Evolutionary conservation across 768 basidiomycete species (phyloP), one percentile per base, ranked within the genome.

Genomic region (Boletellus ananas): DNA sequence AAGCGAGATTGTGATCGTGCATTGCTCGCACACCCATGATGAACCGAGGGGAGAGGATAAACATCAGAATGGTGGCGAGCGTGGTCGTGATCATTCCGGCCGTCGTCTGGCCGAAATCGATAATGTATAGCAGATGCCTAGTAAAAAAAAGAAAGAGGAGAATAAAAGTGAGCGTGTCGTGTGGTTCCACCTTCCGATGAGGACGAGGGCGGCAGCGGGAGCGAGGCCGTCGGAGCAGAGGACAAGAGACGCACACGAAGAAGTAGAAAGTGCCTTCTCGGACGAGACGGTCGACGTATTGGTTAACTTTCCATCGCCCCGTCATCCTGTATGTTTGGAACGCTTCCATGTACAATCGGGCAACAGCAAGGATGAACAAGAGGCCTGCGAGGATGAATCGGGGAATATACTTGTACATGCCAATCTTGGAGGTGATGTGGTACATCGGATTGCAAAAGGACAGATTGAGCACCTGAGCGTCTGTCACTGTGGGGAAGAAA

Each of bases 261-360:
- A 62, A 63, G 43, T 62, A 62, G 12, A 62, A 2, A 3, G 55
- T 4, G 0, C 61, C 59, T 10, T 63, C 50, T 13, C 8, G 52
- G 18, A 43, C 40, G 33, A 62, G 41, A 13, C 58, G 49, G 10
- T 45, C 18, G 35, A 62, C 13, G 13, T 54, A 63, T 36, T 21
- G 41, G 34, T 56, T 64, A n/a, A 21, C 29, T 31, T 34, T 13
- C 56, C 54, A 61, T 25, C 14, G 25, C 12, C 31, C 44, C 12
- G 48, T 58, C 3, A 7, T 35, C 38, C n/a, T 51, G 23, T 62
- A 58, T 33, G 39, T 37, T 31, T 44, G 50, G 34, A 43, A 42
- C 13, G 37, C 39, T 9, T 62, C 59, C 44, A 27, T 13, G 10
- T 34, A 52, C 1, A 54, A n/a, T 16, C 43, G 50, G 16, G 4